These are phyloP conservation scores for Podila epigama DNA, from an alignment of 192 early-diverging fungal genomes.

Conservation along the genomic window DNA sequence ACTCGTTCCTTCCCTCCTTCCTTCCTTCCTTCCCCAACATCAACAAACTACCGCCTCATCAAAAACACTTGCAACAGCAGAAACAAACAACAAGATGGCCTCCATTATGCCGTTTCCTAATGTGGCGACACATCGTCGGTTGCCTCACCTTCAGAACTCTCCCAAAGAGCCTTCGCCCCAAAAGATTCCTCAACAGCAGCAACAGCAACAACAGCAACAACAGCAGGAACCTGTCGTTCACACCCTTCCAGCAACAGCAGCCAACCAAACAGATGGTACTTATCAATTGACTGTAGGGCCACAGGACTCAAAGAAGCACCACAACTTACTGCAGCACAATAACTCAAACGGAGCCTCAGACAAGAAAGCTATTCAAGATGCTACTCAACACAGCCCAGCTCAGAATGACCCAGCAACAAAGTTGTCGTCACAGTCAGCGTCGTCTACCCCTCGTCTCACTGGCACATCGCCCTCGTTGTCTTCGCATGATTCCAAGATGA, in stretches of 20 bases:
- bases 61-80: background rate
- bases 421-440: background rate
- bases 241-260: background rate
- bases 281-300: background rate
- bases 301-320: background rate
- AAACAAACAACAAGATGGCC: conserved; percentile 6
- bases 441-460: background rate
- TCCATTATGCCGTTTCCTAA: conserved; percentile 13
- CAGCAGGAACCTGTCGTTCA: background rate
- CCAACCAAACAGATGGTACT: background rate
- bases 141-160: conserved; percentile 11
- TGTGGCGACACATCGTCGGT: conserved; percentile 7
- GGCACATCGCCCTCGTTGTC: background rate
- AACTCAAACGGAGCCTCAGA: background rate
- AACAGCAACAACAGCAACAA: background rate
- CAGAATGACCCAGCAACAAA: background rate
- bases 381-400: background rate
- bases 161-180: background rate
- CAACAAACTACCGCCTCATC: background rate
- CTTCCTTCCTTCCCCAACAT: background rate
- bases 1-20: background rate
- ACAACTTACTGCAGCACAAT: background rate
- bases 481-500: conserved; percentile 27
- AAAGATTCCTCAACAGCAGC: background rate
- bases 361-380: background rate